phyloP scores from a whole-genome alignment of 441 rosid genomes.

The Erodium moschatum region DNA sequence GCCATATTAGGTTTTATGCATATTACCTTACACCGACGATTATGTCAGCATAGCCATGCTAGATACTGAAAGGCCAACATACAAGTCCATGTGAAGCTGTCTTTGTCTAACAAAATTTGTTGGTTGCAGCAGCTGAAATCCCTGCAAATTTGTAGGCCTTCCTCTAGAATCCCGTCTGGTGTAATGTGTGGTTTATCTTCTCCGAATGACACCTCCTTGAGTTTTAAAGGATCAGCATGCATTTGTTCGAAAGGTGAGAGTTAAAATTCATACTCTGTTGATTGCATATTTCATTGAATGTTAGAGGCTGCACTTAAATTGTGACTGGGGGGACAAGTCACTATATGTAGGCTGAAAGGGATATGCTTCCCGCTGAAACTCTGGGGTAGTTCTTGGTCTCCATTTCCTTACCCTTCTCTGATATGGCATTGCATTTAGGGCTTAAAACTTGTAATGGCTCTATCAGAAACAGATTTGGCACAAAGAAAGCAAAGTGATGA shows the following conservation, averaged over 20 bases:
- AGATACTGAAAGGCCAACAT: background rate
- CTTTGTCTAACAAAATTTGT: background rate
- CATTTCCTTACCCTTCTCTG: background rate
- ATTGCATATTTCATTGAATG: background rate
- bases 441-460: background rate
- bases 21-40: background rate
- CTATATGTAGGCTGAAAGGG: background rate
- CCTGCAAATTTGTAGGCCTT: slow-evolving; percentile 3
- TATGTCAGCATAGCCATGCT: slow-evolving; percentile 5
- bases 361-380: slow-evolving; percentile 1
- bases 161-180: background rate
- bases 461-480: background rate
- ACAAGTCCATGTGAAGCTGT: background rate
- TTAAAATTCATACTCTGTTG: background rate
- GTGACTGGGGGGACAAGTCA: background rate
- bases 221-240: background rate
- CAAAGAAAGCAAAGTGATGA: background rate
- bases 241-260: background rate
- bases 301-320: background rate
- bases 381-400: background rate
- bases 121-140: slow-evolving; percentile 8
- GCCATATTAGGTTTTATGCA: background rate
- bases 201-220: background rate
- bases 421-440: background rate
- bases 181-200: background rate